Percentiles rank a stretch among this genome's conserved stretches.
Conservation (phyloP, 2,329 filamentous ascomycete species). For the Stemphylium vesicarium region DNA sequence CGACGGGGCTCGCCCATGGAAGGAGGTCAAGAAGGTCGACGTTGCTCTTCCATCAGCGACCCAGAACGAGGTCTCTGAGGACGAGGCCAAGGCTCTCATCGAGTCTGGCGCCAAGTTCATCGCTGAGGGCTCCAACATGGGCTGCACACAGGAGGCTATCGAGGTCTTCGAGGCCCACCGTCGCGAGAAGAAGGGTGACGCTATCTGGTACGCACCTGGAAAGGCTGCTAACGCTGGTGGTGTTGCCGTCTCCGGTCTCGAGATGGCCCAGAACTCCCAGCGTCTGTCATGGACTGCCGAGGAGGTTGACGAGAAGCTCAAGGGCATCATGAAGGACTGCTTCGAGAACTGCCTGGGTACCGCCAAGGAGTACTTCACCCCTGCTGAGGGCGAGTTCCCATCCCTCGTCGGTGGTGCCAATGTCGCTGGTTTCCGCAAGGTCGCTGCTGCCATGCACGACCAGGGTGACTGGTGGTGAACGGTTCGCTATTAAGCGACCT, state of each 20-base stretch:
- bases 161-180: slow-evolving; percentile 86
- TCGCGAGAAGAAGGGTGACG: slow-evolving; percentile 69
- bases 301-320: slow-evolving; percentile 90
- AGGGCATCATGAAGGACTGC: slow-evolving; percentile 92
- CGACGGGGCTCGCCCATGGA: slow-evolving; percentile 87
- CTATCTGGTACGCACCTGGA: slow-evolving; percentile 93
- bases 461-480: slow-evolving; percentile 87
- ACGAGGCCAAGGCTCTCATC: slow-evolving; percentile 85
- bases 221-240: slow-evolving; percentile 98
- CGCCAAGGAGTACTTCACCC: slow-evolving; percentile 83
- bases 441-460: slow-evolving; percentile 90
- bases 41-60: slow-evolving; percentile 92
- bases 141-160: slow-evolving; percentile 94
- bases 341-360: slow-evolving; percentile 90
- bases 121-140: slow-evolving; percentile 99
- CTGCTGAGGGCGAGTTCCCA: slow-evolving; percentile 82
- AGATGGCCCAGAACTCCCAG: slow-evolving; percentile 98
- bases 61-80: slow-evolving; percentile 94
- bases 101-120: slow-evolving; percentile 80
- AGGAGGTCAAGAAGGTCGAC: slow-evolving; percentile 86
- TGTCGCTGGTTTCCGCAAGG: slow-evolving; percentile 98
- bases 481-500: slow-evolving; percentile 13
- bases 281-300: slow-evolving; percentile 84
- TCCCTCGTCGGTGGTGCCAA: slow-evolving; percentile 92
- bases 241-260: slow-evolving; percentile 94